Evolutionary conservation across 1,139 yeast species (phyloP).

Genomic region (Candida sp.): DNA sequence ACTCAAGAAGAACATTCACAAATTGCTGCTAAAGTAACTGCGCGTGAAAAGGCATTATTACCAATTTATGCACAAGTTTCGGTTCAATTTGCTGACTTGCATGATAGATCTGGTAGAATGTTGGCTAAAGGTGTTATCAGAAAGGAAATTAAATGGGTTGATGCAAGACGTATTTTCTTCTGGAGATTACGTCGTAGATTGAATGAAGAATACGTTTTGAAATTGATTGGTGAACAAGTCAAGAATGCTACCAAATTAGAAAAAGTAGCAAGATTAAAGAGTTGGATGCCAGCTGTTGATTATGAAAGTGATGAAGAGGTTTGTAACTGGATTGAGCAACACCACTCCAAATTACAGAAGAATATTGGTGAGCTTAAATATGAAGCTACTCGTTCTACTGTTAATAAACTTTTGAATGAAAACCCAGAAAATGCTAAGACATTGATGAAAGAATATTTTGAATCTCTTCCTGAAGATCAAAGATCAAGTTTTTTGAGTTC

Average conservation of each 20-base stretch:
- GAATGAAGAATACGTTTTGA: conserved; percentile 85
- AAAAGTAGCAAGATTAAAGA: conserved; percentile 79
- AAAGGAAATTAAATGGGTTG: conserved; percentile 79
- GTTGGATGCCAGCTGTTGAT: conserved; percentile 81
- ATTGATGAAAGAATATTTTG: conserved; percentile 61
- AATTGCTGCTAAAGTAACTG: conserved; percentile 62
- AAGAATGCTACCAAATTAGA: conserved; percentile 69
- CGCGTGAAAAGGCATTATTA: conserved; percentile 74
- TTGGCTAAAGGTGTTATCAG: conserved; percentile 88
- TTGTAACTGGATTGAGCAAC: conserved; percentile 82
- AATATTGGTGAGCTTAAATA: conserved; percentile 62
- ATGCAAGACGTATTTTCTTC: conserved; percentile 95
- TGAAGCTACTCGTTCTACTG: conserved; percentile 59
- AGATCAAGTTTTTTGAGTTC: conserved; percentile 47
- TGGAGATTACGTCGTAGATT: conserved; percentile 98
- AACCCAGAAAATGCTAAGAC: conserved; percentile 53
- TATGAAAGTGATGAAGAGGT: conserved; percentile 74
- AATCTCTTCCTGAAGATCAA: conserved; percentile 57
- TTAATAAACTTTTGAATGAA: conserved; percentile 57
- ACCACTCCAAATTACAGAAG: conserved; percentile 61
- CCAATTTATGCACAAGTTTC: conserved; percentile 93
- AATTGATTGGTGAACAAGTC: conserved; percentile 66
- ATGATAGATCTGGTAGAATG: conserved; percentile 98
- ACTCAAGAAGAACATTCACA: conserved; percentile 64
- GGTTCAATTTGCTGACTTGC: conserved; percentile 96